Conservation (phyloP, 305 asterid genomes). For the Fraxinus nigra region DNA sequence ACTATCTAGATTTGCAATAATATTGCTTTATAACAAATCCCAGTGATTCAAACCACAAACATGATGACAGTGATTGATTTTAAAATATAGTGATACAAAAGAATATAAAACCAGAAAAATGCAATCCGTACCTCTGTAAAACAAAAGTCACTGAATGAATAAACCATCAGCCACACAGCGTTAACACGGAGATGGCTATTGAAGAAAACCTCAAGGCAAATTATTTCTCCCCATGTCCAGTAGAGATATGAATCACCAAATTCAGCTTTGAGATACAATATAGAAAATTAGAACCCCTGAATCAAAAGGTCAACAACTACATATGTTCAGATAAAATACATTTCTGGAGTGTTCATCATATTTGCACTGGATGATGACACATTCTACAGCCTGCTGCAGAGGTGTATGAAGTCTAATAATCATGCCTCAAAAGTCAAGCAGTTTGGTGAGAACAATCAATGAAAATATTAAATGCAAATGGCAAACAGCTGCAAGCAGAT, state of each 20-base stretch:
- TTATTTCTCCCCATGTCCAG: not conserved
- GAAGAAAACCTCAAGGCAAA: slow-evolving; percentile 21
- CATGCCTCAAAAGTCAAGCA: not conserved
- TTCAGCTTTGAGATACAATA: slow-evolving; percentile 12
- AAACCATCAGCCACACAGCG: not conserved
- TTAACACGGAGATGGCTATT: not conserved
- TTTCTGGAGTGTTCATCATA: not conserved
- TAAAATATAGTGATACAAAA: slow-evolving; percentile 11
- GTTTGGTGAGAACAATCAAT: not conserved
- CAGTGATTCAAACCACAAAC: not conserved
- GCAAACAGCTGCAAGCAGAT: not conserved
- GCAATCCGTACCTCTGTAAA: not conserved
- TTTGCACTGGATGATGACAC: not conserved
- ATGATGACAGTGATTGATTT: not conserved
- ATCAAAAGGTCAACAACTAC: not conserved
- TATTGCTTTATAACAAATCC: not conserved
- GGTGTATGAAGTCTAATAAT: not conserved
- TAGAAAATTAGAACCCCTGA: slow-evolving; percentile 8
- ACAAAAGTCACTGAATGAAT: not conserved
- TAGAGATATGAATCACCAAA: slow-evolving; percentile 12
- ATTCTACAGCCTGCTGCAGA: not conserved
- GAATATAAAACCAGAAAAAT: slow-evolving; percentile 9
- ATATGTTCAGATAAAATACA: not conserved
- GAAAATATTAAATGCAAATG: not conserved
- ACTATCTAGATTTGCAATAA: not conserved